Base-by-base conservation (phyloP, 2,329 filamentous ascomycete genomes). In the Emergomyces pasteurianus region DNA sequence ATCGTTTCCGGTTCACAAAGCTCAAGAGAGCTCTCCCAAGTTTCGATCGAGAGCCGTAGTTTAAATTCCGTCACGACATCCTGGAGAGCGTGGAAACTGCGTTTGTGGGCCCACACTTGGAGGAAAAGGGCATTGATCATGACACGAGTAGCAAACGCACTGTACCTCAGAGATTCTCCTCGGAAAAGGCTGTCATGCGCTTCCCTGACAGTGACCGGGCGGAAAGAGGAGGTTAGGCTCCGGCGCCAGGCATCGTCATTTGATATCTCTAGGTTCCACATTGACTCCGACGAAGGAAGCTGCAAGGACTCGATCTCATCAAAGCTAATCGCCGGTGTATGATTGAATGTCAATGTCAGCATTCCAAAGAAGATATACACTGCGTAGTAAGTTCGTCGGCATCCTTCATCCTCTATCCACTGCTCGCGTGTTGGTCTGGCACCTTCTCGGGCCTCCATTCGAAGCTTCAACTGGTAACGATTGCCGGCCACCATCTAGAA, bases 41-140 rank as follows among this genome's bases (percentile, higher is more conserved):
- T 96, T 78, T 97, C 92, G 59, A 99, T 81, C 58, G 94, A 94
- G 59, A 96, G 84, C 61, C 94, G 86, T 63, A 99, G 87, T 80
- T 96, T 97, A 83, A 96, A 97, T 77, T 97, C 94, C 3, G 92
- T 95, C 52, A 97, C 92, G 46, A 97, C 92, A 71, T 97, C 92
- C 76, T 97, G 94, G 47, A 97, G 81, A 58, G 92, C 92, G 73
- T 97, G 92, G n/a, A 92, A 92, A 74, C 90, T 96, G 71, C 94
- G 89, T 83, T 96, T 96, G 79, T 97, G 90, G 72, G 96, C 95
- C 94, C 94, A 99, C 2, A 97, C 92, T 75, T 97, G 94, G 56
- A 99, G 82, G 81, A 97, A 99, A 65, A 99, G 81, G 12, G 94
- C 92, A 71, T 97, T 99, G 81, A 97, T 96, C 90, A 99, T 95